Percentiles rank a stretch among this genome's conserved stretches.
These are phyloP conservation scores for Rheum nobile DNA, from an alignment of 148 eudicot genomes.

Conservation along the genomic window DNA sequence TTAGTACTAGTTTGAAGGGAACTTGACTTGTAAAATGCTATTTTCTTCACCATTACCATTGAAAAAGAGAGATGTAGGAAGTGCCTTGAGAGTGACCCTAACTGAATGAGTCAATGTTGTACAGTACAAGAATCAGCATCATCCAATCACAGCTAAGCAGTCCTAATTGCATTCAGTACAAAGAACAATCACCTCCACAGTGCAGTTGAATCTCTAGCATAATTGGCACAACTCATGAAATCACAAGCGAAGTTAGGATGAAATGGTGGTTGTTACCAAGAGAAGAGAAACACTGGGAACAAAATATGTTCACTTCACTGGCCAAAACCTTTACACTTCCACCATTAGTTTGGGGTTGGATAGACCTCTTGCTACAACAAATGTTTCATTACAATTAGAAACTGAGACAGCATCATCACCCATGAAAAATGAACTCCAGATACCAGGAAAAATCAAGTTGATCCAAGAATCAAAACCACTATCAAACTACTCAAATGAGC, in stretches of 20 bases:
- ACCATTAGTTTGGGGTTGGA: neutral
- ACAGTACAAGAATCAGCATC: neutral
- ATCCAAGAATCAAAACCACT: neutral
- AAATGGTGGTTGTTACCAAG: neutral
- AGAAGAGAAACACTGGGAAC: neutral
- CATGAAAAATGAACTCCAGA: neutral
- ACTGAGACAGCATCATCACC: neutral
- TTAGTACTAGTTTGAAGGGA: neutral
- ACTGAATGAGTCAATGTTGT: neutral
- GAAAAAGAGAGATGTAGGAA: neutral
- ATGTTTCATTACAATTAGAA: neutral
- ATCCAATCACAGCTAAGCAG: neutral
- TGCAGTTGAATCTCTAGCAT: neutral
- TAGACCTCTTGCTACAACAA: neutral
- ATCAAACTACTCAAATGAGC: too few relatives aligned
- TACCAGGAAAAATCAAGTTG: neutral
- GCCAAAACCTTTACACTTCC: neutral
- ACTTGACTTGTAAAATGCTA: neutral
- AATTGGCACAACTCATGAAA: neutral
- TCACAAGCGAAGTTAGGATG: neutral
- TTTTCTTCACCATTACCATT: neutral
- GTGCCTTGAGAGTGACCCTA: neutral
- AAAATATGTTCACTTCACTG: neutral
- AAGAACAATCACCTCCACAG: neutral
- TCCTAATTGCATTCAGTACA: slow-evolving; percentile 1